Base-by-base conservation (phyloP, 352 stramenopile genomes). In the Phytophthora pini region DNA sequence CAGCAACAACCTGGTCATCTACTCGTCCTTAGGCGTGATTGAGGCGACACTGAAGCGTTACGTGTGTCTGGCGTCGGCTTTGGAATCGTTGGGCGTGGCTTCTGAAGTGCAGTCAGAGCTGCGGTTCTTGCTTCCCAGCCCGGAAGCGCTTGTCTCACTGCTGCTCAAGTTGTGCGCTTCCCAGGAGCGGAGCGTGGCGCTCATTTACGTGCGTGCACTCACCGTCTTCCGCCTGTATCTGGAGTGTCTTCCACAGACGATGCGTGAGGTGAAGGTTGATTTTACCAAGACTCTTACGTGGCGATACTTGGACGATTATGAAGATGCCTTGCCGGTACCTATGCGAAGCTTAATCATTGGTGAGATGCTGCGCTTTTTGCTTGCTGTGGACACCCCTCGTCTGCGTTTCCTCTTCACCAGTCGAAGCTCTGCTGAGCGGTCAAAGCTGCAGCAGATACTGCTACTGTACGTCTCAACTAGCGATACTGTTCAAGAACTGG, bases 251-350 rank as follows among this genome's bases (percentile, higher is more conserved):
- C 85, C 87, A 1, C 74, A 89, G 11, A 60, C 76, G 2, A 96
- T 93, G 84, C 74, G 75, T 29, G 88, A 96, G 31, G 77, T 90
- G 9, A 96, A 96, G 64, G 75, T 91, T 36, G 88, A 96, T 65
- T 87, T 94, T 22, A 88, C 88, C 10, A 96, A 96, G 72, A 74
- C 90, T n/a, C 61, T 94, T 2, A 64, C 66, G 0, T 93, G 81
- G 80, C 64, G 72, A 13, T 79, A 79, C 34, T 68, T 94, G 12
- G 67, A 87, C 20, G 34, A n/a, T 3, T 12, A 26, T 39, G 22
- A 58, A n/a, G 39, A 65, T 29, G 17, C 24, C n/a, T 8, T 68
- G 43, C n/a, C 56, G 9, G 20, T 40, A 36, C 67, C 73, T 11
- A 72, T 92, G 55, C 70, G 75, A 22, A 77, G 71, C 13, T 65